phyloP scores from a whole-genome alignment of 345 rosid genomes.

The Mercurialis annua region DNA sequence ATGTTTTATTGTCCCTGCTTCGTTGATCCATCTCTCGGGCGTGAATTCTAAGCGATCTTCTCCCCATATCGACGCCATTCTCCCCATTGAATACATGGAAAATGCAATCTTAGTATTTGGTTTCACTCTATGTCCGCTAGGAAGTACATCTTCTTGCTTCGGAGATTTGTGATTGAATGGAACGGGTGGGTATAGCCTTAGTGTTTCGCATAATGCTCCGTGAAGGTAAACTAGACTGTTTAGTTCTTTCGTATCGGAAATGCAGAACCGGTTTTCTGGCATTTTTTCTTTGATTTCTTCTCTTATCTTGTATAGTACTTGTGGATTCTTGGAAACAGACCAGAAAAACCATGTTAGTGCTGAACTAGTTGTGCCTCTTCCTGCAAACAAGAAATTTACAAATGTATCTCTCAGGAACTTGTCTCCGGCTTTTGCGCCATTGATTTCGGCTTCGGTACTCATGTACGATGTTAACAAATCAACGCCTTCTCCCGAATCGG shows the following conservation, averaged over 20 bases:
- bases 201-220: slow-evolving; percentile 14
- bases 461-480: slow-evolving; percentile 20
- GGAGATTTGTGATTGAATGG: slow-evolving; percentile 18
- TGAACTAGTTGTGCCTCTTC: slow-evolving; percentile 21
- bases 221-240: slow-evolving; percentile 16
- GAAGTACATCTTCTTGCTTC: slow-evolving; percentile 30
- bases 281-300: slow-evolving; percentile 7
- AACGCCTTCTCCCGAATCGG: background rate
- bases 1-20: slow-evolving; percentile 26
- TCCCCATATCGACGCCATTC: slow-evolving; percentile 45
- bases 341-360: slow-evolving; percentile 26
- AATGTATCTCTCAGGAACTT: slow-evolving; percentile 20
- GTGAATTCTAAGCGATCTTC: slow-evolving; percentile 33
- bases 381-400: slow-evolving; percentile 17
- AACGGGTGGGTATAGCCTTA: slow-evolving; percentile 22
- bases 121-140: slow-evolving; percentile 36
- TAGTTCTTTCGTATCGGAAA: background rate
- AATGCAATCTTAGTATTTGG: slow-evolving; percentile 28
- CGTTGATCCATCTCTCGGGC: slow-evolving; percentile 46
- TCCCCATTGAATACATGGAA: slow-evolving; percentile 41
- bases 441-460: background rate
- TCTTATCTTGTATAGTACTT: slow-evolving; percentile 10
- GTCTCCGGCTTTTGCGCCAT: slow-evolving; percentile 15
- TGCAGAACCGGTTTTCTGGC: too few relatives aligned
- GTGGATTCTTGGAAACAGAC: slow-evolving; percentile 16